Conservation (phyloP, 1,284 basidiomycete genomes). For the Ustanciosporium gigantosporum region DNA sequence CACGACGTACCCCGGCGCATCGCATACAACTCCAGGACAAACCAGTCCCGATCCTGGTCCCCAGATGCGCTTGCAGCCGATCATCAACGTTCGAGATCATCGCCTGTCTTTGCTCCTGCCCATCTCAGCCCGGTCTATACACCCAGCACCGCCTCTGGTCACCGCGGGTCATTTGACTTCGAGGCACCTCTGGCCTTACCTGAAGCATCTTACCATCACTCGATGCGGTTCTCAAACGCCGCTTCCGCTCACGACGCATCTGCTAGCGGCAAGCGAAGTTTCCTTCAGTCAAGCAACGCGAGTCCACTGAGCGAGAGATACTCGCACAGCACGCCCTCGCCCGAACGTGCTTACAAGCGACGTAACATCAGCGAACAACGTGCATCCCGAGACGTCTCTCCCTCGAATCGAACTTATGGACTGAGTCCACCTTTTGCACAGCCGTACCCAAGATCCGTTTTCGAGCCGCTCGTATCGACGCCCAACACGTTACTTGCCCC, state of each 20-base stretch:
- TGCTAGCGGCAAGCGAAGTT: constrained; percentile 19
- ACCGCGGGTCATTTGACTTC: not conserved
- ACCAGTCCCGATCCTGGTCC: constrained; percentile 30
- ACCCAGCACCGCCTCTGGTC: constrained; percentile 4
- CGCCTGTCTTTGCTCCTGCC: constrained; percentile 16
- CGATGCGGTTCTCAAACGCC: not conserved
- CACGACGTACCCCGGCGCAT: constrained; percentile 34
- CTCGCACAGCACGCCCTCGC: constrained; percentile 29
- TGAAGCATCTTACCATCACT: no score
- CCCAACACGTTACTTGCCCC: constrained; percentile 43
- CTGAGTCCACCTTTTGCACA: constrained; percentile 35
- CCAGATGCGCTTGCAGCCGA: constrained; percentile 21
- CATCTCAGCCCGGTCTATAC: constrained; percentile 36
- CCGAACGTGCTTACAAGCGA: constrained; percentile 22
- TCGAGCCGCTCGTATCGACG: constrained; percentile 39
- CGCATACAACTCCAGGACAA: constrained; percentile 31
- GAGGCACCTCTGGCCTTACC: not conserved
- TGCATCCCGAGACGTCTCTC: constrained; percentile 10
- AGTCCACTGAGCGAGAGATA: constrained; percentile 16
- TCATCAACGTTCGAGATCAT: constrained; percentile 14
- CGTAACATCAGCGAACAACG: constrained; percentile 15
- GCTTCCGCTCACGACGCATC: not conserved
- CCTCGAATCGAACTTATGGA: constrained; percentile 18
- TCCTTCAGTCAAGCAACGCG: constrained; percentile 19
- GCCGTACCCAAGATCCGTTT: constrained; percentile 33